phyloP scores from a whole-genome alignment of 352 stramenopile genomes.

The Phytophthora citricola region DNA sequence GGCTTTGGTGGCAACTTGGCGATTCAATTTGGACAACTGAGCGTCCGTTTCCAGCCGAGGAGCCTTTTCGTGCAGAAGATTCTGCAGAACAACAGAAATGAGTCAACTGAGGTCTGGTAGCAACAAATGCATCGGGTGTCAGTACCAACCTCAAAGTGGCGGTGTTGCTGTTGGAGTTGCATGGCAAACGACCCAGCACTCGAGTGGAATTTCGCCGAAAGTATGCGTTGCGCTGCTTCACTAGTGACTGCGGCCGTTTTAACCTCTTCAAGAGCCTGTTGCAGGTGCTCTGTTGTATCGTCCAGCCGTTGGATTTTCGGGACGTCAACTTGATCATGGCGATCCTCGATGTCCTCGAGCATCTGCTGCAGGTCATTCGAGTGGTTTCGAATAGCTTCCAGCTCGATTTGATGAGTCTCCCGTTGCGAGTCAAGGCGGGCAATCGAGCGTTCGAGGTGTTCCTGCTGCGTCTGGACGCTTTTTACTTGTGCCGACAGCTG shows the following conservation, averaged over 20 bases:
- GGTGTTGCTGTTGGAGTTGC: slow-evolving; percentile 40
- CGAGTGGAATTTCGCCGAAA: slow-evolving; percentile 51
- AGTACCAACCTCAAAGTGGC: slow-evolving; percentile 35
- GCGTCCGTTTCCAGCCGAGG: slow-evolving; percentile 21
- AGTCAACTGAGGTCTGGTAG: neutral
- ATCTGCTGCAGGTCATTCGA: slow-evolving; percentile 23
- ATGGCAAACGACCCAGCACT: slow-evolving; percentile 21
- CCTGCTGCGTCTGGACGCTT: slow-evolving; percentile 19
- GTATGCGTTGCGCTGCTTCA: slow-evolving; percentile 34
- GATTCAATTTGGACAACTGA: slow-evolving; percentile 20
- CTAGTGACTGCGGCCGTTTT: slow-evolving; percentile 26
- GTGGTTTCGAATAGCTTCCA: slow-evolving; percentile 25
- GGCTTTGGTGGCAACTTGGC: slow-evolving; percentile 30
- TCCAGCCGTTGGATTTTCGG: slow-evolving; percentile 28
- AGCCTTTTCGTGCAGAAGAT: slow-evolving; percentile 27
- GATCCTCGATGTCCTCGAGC: slow-evolving; percentile 21
- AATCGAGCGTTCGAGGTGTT: slow-evolving; percentile 13
- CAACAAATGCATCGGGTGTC: neutral
- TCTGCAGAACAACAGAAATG: slow-evolving; percentile 17
- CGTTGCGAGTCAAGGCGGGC: slow-evolving; percentile 8
- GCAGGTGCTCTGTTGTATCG: slow-evolving; percentile 22
- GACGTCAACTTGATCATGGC: slow-evolving; percentile 12
- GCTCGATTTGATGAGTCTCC: slow-evolving; percentile 7
- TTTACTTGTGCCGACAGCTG: slow-evolving; percentile 39
- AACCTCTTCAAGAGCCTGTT: slow-evolving; percentile 19